Base-by-base conservation (phyloP, 1,284 basidiomycete species). In the Coniferiporia sulphurascens region DNA sequence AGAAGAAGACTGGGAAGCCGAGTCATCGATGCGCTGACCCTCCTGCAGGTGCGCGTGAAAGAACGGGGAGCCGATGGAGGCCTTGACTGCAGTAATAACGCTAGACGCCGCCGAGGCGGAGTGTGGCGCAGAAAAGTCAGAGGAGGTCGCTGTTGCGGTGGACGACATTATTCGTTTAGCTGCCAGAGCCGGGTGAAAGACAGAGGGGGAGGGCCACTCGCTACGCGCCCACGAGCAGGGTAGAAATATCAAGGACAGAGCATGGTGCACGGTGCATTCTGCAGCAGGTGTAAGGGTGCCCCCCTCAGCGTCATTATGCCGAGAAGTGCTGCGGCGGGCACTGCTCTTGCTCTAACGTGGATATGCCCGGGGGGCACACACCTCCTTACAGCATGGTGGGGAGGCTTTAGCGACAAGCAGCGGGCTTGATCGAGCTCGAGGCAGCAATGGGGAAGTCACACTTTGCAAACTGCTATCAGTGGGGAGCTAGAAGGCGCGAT, bases 31-130 rank as follows among this genome's bases (percentile, higher is more conserved):
- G 41, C 59, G 48, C 43, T 45, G 55, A 1, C 60, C 60, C 17
- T 58, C 49, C 38, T 62, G 61, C 48, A 62, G 49, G 35, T 48
- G 58, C n/a, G 57, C 57, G 35, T 62, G 61, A 48, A 62, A 62
- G 52, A 62, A 62, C 13, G 60, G 45, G 17, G 60, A 49, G 21
- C 60, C 53, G 17, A 56, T 49, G 22, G 56, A 48, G 22, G 60
- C 60, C 38, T 58, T 62, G 49, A 62, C 43, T 19, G 56, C 56
- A 22, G 59, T 60, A 36, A 59, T 44, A 17, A 55, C 52, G 48
- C 48, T 57, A 35, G 55, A 56, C 22, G 49, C 41, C 27, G 55
- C 41, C 27, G 55, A 48, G 5, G 59, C 49, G 9, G 59, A 52
- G 55, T 61, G 59, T 57, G 59, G 59, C 55, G 51, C 45, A 36